phyloP scores from a whole-genome alignment of 163 green algal genomes.

The Scenedesmus sp. region DNA sequence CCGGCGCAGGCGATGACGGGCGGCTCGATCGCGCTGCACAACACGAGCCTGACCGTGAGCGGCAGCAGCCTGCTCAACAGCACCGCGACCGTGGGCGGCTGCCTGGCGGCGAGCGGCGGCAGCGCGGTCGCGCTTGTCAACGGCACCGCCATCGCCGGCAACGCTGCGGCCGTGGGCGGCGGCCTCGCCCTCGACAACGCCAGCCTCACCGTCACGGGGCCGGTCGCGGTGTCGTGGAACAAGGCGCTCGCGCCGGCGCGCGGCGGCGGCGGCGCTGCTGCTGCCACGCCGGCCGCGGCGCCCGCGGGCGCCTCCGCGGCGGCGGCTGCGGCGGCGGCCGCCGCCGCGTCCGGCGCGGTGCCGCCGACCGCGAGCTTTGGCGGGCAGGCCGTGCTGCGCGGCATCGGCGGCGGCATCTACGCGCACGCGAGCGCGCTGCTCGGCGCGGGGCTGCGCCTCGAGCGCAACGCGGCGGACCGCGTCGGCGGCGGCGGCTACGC shows the following conservation, averaged over 20 bases:
- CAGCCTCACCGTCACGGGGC: conserved; percentile 15
- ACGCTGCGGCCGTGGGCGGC: conserved; percentile 42
- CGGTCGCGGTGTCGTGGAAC: conserved; percentile 24
- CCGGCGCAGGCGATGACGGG: conserved; percentile 9
- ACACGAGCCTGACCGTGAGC: conserved; percentile 29
- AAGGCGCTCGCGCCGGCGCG: background rate
- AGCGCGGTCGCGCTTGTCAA: conserved; percentile 36
- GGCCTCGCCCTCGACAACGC: conserved; percentile 23
- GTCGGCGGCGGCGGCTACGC: conserved; percentile 33
- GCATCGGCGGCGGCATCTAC: conserved; percentile 36
- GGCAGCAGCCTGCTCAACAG: conserved; percentile 39
- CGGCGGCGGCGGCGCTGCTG: background rate
- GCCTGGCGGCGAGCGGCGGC: conserved; percentile 2
- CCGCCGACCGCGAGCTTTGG: conserved; percentile 21
- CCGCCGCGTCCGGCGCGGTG: background rate
- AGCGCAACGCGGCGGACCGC: conserved; percentile 35
- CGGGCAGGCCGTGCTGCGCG: conserved; percentile 7
- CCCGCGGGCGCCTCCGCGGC: background rate
- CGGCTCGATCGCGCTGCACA: conserved; percentile 5
- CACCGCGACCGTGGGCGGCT: conserved; percentile 39
- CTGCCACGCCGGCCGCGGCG: too few species aligned
- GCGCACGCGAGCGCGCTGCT: background rate
- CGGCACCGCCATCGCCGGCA: conserved; percentile 19
- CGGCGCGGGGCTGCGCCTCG: background rate
- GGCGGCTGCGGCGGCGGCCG: background rate